Percentiles rank a stretch among this genome's conserved stretches.
phyloP scores from a whole-genome alignment of 768 basidiomycete genomes.

The Hypholoma fasciculare region DNA sequence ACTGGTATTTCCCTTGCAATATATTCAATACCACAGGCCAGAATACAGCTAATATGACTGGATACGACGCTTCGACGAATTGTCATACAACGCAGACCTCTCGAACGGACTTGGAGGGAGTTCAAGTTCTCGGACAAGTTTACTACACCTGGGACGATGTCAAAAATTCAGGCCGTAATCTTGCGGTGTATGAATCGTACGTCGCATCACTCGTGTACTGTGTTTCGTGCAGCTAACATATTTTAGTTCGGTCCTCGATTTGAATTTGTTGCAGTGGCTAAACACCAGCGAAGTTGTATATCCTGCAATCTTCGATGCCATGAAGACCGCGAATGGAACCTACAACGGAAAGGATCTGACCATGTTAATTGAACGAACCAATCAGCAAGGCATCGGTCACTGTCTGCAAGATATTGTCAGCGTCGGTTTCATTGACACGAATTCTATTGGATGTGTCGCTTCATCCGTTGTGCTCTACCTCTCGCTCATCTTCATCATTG shows the following conservation, averaged over 20 bases:
- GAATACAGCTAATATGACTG: conserved; percentile 62
- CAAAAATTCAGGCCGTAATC: conserved; percentile 61
- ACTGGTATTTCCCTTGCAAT: conserved; percentile 99
- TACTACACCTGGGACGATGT: conserved; percentile 95
- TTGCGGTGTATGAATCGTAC: conserved; percentile 94
- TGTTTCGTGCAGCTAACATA: conserved; percentile 1
- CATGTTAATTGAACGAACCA: conserved; percentile 77
- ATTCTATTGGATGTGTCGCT: conserved; percentile 94
- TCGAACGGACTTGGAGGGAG: conserved; percentile 46
- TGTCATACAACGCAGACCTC: conserved; percentile 72
- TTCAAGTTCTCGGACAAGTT: conserved; percentile 75
- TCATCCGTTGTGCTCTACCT: conserved; percentile 93
- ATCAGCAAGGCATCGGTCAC: conserved; percentile 64
- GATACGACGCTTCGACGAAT: conserved; percentile 59
- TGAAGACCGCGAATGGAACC: conserved; percentile 68
- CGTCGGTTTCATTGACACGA: conserved; percentile 93
- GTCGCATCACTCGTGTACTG: conserved; percentile 29
- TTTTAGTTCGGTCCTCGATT: conserved; percentile 81
- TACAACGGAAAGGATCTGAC: conserved; percentile 86
- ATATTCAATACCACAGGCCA: conserved; percentile 73
- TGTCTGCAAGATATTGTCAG: conserved; percentile 87
- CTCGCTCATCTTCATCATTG: conserved; percentile 95
- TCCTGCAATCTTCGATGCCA: conserved; percentile 77
- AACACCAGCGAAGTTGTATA: conserved; percentile 78
- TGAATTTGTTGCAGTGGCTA: conserved; percentile 84